phyloP scores from a whole-genome alignment of 805 yeast species.

The Candida awuae region DNA sequence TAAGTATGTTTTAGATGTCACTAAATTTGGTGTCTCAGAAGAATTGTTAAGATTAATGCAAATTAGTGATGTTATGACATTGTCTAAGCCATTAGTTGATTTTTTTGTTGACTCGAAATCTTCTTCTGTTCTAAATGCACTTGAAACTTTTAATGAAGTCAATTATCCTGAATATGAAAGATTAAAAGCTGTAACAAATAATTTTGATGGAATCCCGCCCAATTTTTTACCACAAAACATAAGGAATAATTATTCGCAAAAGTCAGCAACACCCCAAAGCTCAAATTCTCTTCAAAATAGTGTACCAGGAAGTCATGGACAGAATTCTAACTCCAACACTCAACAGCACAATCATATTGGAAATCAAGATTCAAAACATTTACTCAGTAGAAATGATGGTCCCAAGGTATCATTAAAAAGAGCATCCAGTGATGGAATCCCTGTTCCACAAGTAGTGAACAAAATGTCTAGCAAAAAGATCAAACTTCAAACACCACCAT shows the following conservation, averaged over 20 bases:
- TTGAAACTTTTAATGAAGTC: conserved; percentile 38
- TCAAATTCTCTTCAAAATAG: too few relatives aligned
- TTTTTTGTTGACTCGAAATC: conserved; percentile 38
- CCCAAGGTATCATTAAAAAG: too few relatives aligned
- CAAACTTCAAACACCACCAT: conserved; percentile 8
- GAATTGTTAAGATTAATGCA: conserved; percentile 65
- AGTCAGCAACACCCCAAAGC: too few relatives aligned
- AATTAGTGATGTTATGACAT: conserved; percentile 71
- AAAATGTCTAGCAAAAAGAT: conserved; percentile 4
- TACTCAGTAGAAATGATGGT: too few relatives aligned
- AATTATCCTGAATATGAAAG: conserved; percentile 15
- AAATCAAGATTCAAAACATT: background rate
- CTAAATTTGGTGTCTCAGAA: conserved; percentile 56
- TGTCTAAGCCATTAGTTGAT: conserved; percentile 54
- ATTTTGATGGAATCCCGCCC: background rate
- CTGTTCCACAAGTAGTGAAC: conserved; percentile 3
- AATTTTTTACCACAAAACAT: background rate
- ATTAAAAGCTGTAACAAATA: background rate
- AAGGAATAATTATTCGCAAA: too few relatives aligned
- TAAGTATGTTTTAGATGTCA: conserved; percentile 30
- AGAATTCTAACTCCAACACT: background rate
- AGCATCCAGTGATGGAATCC: background rate
- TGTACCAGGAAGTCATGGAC: too few relatives aligned
- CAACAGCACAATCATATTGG: background rate
- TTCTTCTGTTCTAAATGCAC: conserved; percentile 43